phyloP scores from a whole-genome alignment of 179 eudicot species.

The Amaranthus tricolor region DNA sequence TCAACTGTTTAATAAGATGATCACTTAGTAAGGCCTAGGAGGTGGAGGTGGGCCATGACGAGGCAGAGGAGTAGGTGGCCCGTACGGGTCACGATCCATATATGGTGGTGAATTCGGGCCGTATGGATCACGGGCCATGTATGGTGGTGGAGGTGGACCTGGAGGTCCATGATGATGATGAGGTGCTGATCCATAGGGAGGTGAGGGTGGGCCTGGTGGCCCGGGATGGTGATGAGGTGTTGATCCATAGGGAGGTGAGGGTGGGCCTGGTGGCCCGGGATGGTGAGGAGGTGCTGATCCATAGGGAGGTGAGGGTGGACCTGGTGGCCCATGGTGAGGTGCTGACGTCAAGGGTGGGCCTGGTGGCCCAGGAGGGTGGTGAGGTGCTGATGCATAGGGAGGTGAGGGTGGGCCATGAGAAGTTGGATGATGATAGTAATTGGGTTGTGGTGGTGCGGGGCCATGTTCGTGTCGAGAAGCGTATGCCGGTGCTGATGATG shows the following conservation, averaged over 20 bases:
- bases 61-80: slow-evolving; percentile 16
- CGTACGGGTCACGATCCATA: slow-evolving; percentile 11
- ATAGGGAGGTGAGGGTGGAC: background rate
- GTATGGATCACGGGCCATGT: slow-evolving; percentile 16
- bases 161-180: slow-evolving; percentile 15
- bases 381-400: slow-evolving; percentile 5
- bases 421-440: slow-evolving; percentile 18
- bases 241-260: slow-evolving; percentile 6
- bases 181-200: slow-evolving; percentile 21
- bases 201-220: background rate
- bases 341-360: slow-evolving; percentile 8
- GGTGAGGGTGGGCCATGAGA: slow-evolving; percentile 32
- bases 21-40: slow-evolving; percentile 21
- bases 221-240: slow-evolving; percentile 14
- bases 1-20: background rate
- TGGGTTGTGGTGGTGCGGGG: slow-evolving; percentile 15
- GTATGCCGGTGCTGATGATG: background rate
- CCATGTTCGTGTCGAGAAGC: slow-evolving; percentile 11
- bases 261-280: slow-evolving; percentile 13
- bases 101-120: slow-evolving; percentile 27
- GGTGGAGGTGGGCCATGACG: slow-evolving; percentile 28
- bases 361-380: background rate
- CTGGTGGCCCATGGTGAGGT: slow-evolving; percentile 16
- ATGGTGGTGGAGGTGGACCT: slow-evolving; percentile 24
- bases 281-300: slow-evolving; percentile 19